phyloP scores from a whole-genome alignment of 2,329 filamentous ascomycete species.

The Coniella lustricola region DNA sequence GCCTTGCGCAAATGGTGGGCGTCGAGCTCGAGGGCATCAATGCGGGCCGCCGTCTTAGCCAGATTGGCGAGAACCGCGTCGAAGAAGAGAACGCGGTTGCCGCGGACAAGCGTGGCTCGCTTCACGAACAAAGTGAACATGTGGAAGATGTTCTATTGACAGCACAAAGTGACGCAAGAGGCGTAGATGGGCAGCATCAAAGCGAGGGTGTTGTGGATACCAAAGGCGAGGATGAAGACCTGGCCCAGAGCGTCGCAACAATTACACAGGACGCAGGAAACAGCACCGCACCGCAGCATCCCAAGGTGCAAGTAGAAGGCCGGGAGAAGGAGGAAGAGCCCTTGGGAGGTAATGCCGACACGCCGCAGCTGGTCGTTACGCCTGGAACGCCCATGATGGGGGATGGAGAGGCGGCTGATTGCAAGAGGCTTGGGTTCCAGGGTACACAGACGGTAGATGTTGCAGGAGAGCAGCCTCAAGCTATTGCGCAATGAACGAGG shows the following conservation, averaged over 20 bases:
- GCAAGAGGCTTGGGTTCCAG: constrained; percentile 38
- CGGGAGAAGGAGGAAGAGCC: constrained; percentile 18
- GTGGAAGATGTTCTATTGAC: constrained; percentile 25
- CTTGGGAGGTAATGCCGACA: constrained; percentile 18
- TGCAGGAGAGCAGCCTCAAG: constrained; percentile 23
- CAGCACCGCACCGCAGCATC: constrained; percentile 19
- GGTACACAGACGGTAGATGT: constrained; percentile 27
- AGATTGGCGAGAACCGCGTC: constrained; percentile 18
- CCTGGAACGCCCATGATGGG: constrained; percentile 39
- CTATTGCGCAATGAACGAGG: constrained; percentile 28
- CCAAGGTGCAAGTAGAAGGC: constrained; percentile 17
- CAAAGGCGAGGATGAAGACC: constrained; percentile 10
- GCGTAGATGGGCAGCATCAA: too few species aligned
- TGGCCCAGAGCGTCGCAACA: constrained; percentile 17
- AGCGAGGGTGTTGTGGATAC: background rate
- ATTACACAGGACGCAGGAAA: constrained; percentile 9
- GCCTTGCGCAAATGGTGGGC: constrained; percentile 76
- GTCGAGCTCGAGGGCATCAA: constrained; percentile 48
- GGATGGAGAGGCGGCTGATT: constrained; percentile 28
- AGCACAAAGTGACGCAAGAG: background rate
- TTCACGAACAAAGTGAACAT: constrained; percentile 29
- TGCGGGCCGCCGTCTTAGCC: constrained; percentile 28
- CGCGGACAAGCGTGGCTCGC: constrained; percentile 14
- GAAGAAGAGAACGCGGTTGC: constrained; percentile 14
- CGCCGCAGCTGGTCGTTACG: constrained; percentile 41